These are phyloP conservation scores for Flaveria sonorensis DNA, from an alignment of 129 eudicot species.

Conservation along the genomic window DNA sequence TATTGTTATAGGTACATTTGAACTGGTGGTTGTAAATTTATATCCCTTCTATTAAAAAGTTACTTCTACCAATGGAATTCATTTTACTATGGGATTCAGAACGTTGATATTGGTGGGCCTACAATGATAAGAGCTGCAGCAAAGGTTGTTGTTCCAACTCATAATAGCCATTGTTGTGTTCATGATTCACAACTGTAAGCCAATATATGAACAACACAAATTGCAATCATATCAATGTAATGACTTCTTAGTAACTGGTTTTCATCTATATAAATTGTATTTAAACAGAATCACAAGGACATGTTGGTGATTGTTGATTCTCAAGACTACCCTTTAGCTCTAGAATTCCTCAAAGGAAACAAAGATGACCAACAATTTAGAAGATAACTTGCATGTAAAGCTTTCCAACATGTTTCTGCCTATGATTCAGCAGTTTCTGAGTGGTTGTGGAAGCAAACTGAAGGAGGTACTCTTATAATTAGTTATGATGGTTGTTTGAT, in stretches of 20 bases:
- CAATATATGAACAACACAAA: no score
- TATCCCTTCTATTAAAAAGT: slow-evolving; percentile 91
- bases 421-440: slow-evolving; percentile 98
- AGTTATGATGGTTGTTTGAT: no score
- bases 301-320: slow-evolving; percentile 90
- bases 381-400: slow-evolving; percentile 81
- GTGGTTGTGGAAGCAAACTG: slow-evolving; percentile 92
- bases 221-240: neutral
- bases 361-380: slow-evolving; percentile 64
- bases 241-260: neutral
- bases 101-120: slow-evolving; percentile 27
- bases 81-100: slow-evolving; percentile 89
- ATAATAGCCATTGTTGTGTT: neutral
- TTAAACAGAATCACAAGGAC: slow-evolving; percentile 84
- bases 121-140: slow-evolving; percentile 97
- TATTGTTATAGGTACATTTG: slow-evolving; percentile 66
- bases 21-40: slow-evolving; percentile 78
- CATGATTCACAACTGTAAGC: no score
- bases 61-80: slow-evolving; percentile 53
- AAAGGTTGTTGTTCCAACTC: slow-evolving; percentile 50
- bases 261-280: neutral
- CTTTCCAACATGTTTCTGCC: slow-evolving; percentile 78
- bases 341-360: slow-evolving; percentile 57
- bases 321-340: slow-evolving; percentile 65
- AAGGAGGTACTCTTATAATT: slow-evolving; percentile 45